Evolutionary conservation across 345 rosid genomes (phyloP).

Genomic region (Boechera stricta): DNA sequence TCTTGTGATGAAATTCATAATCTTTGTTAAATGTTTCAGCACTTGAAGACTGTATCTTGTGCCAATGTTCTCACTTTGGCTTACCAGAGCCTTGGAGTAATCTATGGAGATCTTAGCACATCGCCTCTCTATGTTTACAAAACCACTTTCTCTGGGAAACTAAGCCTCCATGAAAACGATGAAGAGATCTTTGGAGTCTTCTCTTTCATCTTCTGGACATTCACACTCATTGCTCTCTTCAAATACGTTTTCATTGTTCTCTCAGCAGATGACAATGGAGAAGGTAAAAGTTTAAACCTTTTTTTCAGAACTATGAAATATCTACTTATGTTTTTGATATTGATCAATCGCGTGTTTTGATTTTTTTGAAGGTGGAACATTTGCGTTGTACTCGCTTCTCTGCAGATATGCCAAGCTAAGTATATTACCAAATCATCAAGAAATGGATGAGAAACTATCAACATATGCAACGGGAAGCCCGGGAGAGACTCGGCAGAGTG

Average conservation of each 20-base stretch:
- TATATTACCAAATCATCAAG: constrained; percentile 85
- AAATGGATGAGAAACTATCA: constrained; percentile 73
- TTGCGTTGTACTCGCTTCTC: constrained; percentile 89
- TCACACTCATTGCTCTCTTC: constrained; percentile 76
- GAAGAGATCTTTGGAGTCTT: constrained; percentile 83
- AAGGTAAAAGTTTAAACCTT: constrained; percentile 52
- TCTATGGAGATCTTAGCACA: constrained; percentile 80
- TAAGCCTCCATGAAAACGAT: constrained; percentile 72
- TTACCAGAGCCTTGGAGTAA: constrained; percentile 91
- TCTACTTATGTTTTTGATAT: neutral
- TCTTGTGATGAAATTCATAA: constrained; percentile 7
- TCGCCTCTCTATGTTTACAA: constrained; percentile 92
- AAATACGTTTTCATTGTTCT: constrained; percentile 74
- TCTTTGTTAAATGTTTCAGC: constrained; percentile 50
- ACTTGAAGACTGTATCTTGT: constrained; percentile 60
- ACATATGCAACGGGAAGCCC: constrained; percentile 58
- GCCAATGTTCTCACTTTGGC: constrained; percentile 68
- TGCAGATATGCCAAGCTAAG: constrained; percentile 77
- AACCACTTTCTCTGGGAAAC: constrained; percentile 76
- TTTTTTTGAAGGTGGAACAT: constrained; percentile 70
- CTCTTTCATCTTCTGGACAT: constrained; percentile 89
- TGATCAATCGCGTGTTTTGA: neutral
- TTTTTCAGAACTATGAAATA: neutral
- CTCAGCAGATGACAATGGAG: constrained; percentile 82
- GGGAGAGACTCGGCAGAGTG: constrained; percentile 56